Conservation (phyloP, 441 rosid genomes). For the Eutrema salsugineum region DNA sequence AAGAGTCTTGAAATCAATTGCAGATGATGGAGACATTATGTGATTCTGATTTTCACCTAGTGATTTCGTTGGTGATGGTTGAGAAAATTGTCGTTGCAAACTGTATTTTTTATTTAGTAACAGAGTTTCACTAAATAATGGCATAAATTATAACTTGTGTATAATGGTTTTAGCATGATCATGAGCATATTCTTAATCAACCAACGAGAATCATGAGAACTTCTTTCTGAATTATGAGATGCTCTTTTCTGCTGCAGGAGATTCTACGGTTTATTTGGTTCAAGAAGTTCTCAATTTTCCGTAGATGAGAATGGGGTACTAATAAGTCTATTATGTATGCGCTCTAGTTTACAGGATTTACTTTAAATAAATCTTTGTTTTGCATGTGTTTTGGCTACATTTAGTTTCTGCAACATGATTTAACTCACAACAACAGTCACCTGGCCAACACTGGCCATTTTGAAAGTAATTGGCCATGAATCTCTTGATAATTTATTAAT, state of each 20-base stretch:
- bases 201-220: not conserved
- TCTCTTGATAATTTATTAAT: slow-evolving; percentile 50
- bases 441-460: slow-evolving; percentile 85
- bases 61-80: slow-evolving; percentile 42
- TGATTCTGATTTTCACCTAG: not conserved
- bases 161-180: not conserved
- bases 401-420: slow-evolving; percentile 41
- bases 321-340: not conserved
- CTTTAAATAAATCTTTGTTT: not conserved
- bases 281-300: slow-evolving; percentile 75
- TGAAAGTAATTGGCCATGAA: slow-evolving; percentile 63
- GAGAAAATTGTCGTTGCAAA: slow-evolving; percentile 56
- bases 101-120: slow-evolving; percentile 72
- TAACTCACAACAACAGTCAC: slow-evolving; percentile 57
- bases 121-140: slow-evolving; percentile 42
- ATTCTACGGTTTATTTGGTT: slow-evolving; percentile 86
- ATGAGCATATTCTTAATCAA: not conserved
- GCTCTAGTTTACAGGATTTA: not conserved
- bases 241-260: slow-evolving; percentile 47
- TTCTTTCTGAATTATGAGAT: not conserved
- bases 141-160: slow-evolving; percentile 33
- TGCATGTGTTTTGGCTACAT: not conserved
- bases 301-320: slow-evolving; percentile 51
- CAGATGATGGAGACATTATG: not conserved
- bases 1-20: not conserved